These are phyloP conservation scores for Williopsis jadinii DNA, from an alignment of 1,139 yeast genomes.

Conservation along the genomic window DNA sequence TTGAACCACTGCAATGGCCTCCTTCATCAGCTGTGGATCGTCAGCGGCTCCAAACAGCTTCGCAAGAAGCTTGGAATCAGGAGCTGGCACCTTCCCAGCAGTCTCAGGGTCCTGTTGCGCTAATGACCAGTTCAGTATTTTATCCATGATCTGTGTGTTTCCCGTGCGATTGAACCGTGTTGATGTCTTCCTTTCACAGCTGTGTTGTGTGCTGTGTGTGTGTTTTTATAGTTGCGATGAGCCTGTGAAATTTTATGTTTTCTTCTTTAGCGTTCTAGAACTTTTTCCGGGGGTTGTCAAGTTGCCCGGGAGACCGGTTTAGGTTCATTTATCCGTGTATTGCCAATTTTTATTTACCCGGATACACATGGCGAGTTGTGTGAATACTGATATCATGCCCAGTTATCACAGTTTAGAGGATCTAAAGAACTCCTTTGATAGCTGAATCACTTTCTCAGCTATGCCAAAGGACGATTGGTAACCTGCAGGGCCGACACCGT, in stretches of 20 bases:
- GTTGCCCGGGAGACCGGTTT: no score
- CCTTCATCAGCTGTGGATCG: constrained; percentile 80
- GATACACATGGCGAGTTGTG: no score
- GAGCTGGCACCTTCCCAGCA: constrained; percentile 50
- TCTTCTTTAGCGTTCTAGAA: no score
- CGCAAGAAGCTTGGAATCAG: constrained; percentile 71
- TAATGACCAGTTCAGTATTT: constrained; percentile 84
- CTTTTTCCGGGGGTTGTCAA: no score
- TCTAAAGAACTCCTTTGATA: constrained; percentile 17
- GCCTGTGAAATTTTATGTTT: no score
- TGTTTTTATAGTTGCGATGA: no score
- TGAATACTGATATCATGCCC: no score
- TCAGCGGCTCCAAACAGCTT: constrained; percentile 81
- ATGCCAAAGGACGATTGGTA: constrained; percentile 64
- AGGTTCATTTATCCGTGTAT: no score
- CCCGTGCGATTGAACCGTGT: no score
- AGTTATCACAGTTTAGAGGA: constrained; percentile 11
- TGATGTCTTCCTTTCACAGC: background rate
- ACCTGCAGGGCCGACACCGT: constrained; percentile 72
- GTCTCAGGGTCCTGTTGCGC: constrained; percentile 70
- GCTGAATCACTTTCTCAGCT: constrained; percentile 35
- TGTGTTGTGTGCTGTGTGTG: background rate
- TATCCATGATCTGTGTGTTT: constrained; percentile 56
- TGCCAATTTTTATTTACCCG: no score
- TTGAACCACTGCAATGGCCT: constrained; percentile 57